Evolutionary conservation across 2,329 filamentous ascomycete genomes (phyloP), one percentile per base, ranked within the genome.

Genomic region (Colletotrichum cuscutae): DNA sequence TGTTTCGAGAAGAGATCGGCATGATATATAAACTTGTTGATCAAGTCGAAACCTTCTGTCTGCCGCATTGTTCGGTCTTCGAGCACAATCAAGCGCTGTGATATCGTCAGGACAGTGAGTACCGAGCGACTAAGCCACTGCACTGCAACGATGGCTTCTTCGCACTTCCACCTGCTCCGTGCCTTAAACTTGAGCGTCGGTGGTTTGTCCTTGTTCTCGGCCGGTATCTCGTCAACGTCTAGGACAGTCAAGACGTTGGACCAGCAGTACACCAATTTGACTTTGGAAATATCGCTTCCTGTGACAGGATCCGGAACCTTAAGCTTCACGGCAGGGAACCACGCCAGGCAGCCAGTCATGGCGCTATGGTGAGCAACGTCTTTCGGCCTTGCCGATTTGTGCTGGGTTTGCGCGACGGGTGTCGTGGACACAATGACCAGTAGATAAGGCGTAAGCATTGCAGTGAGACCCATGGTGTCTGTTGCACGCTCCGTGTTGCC

Each of bases 111-210:
- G 35, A 98, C 92, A 1, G 94, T 94, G 65, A 99, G 85, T 0
- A 99, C 96, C 3, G 97, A 98, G 74, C 95, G 92, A 78, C 95
- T 98, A 26, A 99, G 87, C 97, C 97, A 99, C 80, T 99, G 97
- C 4, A 98, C 94, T 1, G 95, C 95, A 71, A 98, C 97, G 75
- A 99, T 97, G 5, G 97, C 92, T 84, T 99, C 97, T 74, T 98
- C 95, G 56, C 95, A 94, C 81, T 93, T 94, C 95, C 96, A 99
- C 74, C 95, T 89, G 82, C 93, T 97, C 69, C 95, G 91, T 3
- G 95, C 89, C 78, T 89, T 91, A 82, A 99, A 99, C 57, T 89
- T 90, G 26, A 98, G 89, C 59, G 88, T 91, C 1, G 94, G 90
- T 4, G 94, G 94, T 78, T 94, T 95, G 76, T 96, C 93, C 74